Conservation (phyloP, 352 stramenopile species). For the Poterioochromonas sp. region DNA sequence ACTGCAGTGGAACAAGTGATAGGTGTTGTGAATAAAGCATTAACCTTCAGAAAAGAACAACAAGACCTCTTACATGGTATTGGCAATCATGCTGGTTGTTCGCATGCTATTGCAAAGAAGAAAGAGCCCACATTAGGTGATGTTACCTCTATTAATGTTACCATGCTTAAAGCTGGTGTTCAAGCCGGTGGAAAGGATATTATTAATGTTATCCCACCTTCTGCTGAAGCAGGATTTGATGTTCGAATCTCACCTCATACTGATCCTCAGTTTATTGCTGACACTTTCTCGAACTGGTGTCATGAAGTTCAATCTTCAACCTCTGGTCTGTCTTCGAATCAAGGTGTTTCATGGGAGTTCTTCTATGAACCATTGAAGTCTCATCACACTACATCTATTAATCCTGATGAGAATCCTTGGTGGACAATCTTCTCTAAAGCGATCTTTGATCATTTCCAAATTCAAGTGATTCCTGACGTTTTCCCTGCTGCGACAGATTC, state of each 20-base stretch:
- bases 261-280: slow-evolving; percentile 64
- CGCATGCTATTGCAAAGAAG: slow-evolving; percentile 78
- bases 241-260: slow-evolving; percentile 81
- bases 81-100: slow-evolving; percentile 59
- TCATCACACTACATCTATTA: slow-evolving; percentile 51
- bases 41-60: slow-evolving; percentile 74
- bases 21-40: slow-evolving; percentile 56
- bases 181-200: slow-evolving; percentile 44
- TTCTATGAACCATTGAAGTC: slow-evolving; percentile 44
- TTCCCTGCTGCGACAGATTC: slow-evolving; percentile 88
- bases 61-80: slow-evolving; percentile 58
- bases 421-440: slow-evolving; percentile 53
- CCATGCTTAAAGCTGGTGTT: slow-evolving; percentile 77
- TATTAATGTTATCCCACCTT: slow-evolving; percentile 83
- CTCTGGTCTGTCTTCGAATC: slow-evolving; percentile 35
- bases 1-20: slow-evolving; percentile 87
- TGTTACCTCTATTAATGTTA: slow-evolving; percentile 89
- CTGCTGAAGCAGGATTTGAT: slow-evolving; percentile 79
- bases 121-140: slow-evolving; percentile 70
- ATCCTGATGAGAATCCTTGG: slow-evolving; percentile 52
- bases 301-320: slow-evolving; percentile 51
- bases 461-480: slow-evolving; percentile 69
- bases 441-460: slow-evolving; percentile 48
- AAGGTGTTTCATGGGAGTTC: slow-evolving; percentile 71
- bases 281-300: slow-evolving; percentile 79